Evolutionary conservation across 2,329 filamentous ascomycete species (phyloP).

Genomic region (Davidsoniella neocaledoniae): DNA sequence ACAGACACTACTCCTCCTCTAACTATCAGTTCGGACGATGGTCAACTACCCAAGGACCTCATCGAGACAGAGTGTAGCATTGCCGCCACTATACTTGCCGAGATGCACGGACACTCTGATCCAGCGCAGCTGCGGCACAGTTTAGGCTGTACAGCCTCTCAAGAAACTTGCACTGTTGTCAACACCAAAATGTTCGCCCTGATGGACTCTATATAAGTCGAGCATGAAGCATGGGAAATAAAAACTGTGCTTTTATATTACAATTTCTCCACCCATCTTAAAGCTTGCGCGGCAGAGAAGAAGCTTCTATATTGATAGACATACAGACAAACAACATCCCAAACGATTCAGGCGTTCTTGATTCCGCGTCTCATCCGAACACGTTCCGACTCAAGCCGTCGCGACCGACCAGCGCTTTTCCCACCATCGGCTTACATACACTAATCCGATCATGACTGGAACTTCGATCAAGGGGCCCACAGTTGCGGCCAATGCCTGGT

Average conservation of each 20-base stretch:
- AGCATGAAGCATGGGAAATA: too few species aligned
- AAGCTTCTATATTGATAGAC: too few species aligned
- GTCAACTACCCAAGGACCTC: background rate
- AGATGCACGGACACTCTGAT: slow-evolving; percentile 1
- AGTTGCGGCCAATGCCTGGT: slow-evolving; percentile 66
- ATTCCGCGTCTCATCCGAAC: background rate
- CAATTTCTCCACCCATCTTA: background rate
- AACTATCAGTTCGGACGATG: too few species aligned
- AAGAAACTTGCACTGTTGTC: slow-evolving; percentile 2
- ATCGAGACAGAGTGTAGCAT: slow-evolving; percentile 6
- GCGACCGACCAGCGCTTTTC: slow-evolving; percentile 22
- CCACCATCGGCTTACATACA: slow-evolving; percentile 53
- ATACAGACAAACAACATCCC: background rate
- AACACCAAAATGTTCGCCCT: slow-evolving; percentile 8
- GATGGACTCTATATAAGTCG: slow-evolving; percentile 2
- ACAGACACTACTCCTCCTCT: too few species aligned
- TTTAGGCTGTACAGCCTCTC: slow-evolving; percentile 3
- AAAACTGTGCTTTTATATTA: too few species aligned
- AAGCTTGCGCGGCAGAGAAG: background rate
- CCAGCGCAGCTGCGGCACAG: background rate
- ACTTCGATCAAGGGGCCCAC: slow-evolving; percentile 80
- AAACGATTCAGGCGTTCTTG: background rate
- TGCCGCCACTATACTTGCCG: slow-evolving; percentile 3
- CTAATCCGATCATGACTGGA: slow-evolving; percentile 59
- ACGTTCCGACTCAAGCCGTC: background rate